Evolutionary conservation across 441 rosid species (phyloP).

Genomic region (Hura crepitans): DNA sequence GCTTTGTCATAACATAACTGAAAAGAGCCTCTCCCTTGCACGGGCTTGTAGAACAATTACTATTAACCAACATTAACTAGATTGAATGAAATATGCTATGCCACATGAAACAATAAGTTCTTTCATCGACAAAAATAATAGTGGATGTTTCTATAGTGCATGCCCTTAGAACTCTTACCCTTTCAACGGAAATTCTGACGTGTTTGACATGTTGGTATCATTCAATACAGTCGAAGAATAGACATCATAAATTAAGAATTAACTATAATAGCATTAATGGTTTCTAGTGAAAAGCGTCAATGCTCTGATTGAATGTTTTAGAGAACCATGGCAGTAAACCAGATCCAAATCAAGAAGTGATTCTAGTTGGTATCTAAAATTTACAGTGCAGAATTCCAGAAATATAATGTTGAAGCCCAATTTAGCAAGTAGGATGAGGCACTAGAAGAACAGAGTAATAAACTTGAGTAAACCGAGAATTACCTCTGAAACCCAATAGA

Average conservation of each 20-base stretch:
- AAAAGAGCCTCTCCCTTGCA: background rate
- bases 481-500: conserved; percentile 89
- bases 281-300: background rate
- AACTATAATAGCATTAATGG: background rate
- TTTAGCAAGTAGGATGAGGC: conserved; percentile 8
- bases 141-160: too few species aligned
- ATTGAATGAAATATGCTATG: background rate
- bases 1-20: background rate
- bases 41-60: background rate
- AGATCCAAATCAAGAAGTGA: background rate
- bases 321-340: background rate
- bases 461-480: conserved; percentile 20
- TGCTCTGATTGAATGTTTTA: background rate
- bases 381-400: background rate
- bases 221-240: background rate
- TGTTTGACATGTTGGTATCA: background rate
- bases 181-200: background rate
- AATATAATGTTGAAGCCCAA: background rate
- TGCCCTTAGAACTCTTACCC: background rate
- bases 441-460: background rate
- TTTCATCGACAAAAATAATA: background rate
- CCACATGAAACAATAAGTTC: conserved; percentile 1
- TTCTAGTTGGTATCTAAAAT: background rate
- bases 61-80: background rate
- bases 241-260: background rate